These are phyloP conservation scores for Fagus crenata DNA, from an alignment of 306 rosid genomes.

Conservation along the genomic window DNA sequence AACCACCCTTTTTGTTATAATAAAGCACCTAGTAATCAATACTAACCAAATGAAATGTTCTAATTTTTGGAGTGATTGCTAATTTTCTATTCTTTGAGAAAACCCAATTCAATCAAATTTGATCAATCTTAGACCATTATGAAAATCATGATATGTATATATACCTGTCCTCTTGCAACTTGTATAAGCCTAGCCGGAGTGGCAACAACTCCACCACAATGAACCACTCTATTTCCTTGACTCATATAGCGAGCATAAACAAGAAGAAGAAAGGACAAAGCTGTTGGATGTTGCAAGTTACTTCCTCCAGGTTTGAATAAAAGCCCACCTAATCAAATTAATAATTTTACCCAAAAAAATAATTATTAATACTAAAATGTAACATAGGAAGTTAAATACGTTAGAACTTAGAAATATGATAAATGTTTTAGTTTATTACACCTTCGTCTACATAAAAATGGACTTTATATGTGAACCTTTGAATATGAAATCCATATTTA, in stretches of 20 bases:
- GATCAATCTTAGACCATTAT: too few species aligned
- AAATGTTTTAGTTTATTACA: too few species aligned
- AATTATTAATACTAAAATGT: neutral
- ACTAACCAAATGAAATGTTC: too few species aligned
- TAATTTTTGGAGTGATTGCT: too few species aligned
- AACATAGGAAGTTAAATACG: neutral
- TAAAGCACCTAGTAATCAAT: too few species aligned
- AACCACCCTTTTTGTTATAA: too few species aligned
- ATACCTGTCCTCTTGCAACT: slow-evolving; percentile 28
- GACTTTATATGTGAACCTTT: too few species aligned
- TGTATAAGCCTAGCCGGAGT: slow-evolving; percentile 24
- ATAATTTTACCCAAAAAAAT: neutral
- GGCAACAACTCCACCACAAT: slow-evolving; percentile 24
- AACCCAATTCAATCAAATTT: too few species aligned
- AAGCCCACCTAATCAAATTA: slow-evolving; percentile 33
- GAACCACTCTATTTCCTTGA: slow-evolving; percentile 1
- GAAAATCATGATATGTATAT: neutral
- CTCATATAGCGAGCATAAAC: slow-evolving; percentile 43
- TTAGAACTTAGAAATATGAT: too few species aligned
- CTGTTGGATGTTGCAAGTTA: slow-evolving; percentile 43
- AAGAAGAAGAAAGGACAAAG: slow-evolving; percentile 37
- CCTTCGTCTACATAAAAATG: too few species aligned
- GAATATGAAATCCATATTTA: too few species aligned
- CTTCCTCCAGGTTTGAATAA: slow-evolving; percentile 37
- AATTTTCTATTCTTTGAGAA: too few species aligned